Evolutionary conservation across 2,329 filamentous ascomycete species (phyloP).

Genomic region (Microdochium trichocladiopsis): DNA sequence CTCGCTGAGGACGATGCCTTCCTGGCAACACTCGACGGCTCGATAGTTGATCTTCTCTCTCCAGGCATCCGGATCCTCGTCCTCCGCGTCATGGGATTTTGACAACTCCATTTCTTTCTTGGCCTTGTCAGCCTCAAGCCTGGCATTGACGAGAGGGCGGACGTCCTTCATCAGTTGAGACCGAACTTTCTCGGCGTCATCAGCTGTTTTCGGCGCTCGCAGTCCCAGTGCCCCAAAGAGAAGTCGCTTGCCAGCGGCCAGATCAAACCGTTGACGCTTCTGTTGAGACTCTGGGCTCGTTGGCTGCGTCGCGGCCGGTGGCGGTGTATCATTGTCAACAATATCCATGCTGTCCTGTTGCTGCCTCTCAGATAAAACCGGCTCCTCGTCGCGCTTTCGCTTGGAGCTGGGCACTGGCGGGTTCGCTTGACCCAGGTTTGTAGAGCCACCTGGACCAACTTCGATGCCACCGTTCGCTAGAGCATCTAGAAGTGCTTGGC

Average conservation of each 20-base stretch:
- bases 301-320: slow-evolving; percentile 1
- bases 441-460: slow-evolving; percentile 16
- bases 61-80: slow-evolving; percentile 60
- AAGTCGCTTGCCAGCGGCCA: slow-evolving; percentile 59
- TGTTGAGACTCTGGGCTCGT: slow-evolving; percentile 11
- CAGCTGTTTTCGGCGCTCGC: slow-evolving; percentile 59
- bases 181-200: slow-evolving; percentile 58
- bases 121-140: slow-evolving; percentile 14
- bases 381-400: slow-evolving; percentile 12
- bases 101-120: slow-evolving; percentile 7
- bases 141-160: slow-evolving; percentile 28
- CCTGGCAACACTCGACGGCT: slow-evolving; percentile 79
- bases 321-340: slow-evolving; percentile 1
- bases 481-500: slow-evolving; percentile 41
- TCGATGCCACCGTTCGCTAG: slow-evolving; percentile 46
- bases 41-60: slow-evolving; percentile 64
- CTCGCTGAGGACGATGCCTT: slow-evolving; percentile 59
- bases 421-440: slow-evolving; percentile 3
- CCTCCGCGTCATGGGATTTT: slow-evolving; percentile 11
- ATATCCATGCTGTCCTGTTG: background rate
- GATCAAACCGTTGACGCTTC: slow-evolving; percentile 27
- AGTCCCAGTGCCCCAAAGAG: slow-evolving; percentile 68
- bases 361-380: background rate
- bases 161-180: slow-evolving; percentile 50
- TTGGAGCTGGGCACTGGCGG: slow-evolving; percentile 7